Evolutionary conservation across 2,329 filamentous ascomycete species (phyloP).

Genomic region (Colletotrichum sojae): DNA sequence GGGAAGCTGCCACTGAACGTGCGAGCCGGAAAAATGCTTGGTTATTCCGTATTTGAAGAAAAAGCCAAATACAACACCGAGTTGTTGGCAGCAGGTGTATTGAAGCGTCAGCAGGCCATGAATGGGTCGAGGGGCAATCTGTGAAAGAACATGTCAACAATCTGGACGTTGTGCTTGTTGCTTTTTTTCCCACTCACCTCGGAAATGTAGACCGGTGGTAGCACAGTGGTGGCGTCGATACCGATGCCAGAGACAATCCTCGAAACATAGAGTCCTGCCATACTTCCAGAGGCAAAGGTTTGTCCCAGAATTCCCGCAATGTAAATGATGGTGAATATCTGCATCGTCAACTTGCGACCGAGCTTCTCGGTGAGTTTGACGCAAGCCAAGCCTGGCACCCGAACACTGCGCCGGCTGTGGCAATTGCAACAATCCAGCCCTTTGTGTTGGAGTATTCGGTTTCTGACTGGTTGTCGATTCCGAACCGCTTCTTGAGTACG

Average conservation of each 20-base stretch:
- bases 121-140: constrained; percentile 48
- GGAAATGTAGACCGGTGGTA: constrained; percentile 48
- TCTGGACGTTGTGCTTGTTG: too few relatives aligned
- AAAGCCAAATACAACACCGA: constrained; percentile 51
- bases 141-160: neutral
- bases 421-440: constrained; percentile 51
- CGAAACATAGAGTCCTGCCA: constrained; percentile 45
- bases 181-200: constrained; percentile 38
- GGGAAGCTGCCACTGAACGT: constrained; percentile 48
- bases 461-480: constrained; percentile 44
- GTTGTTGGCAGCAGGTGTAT: constrained; percentile 52
- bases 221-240: constrained; percentile 46
- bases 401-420: constrained; percentile 48
- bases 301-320: constrained; percentile 54
- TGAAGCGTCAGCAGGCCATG: constrained; percentile 50
- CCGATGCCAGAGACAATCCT: constrained; percentile 47
- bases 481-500: constrained; percentile 46
- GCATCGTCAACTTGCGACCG: constrained; percentile 44
- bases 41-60: constrained; percentile 54
- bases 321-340: constrained; percentile 50
- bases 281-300: constrained; percentile 46
- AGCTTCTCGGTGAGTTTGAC: constrained; percentile 45
- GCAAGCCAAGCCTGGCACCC: constrained; percentile 47
- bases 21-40: constrained; percentile 43
- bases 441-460: constrained; percentile 48